Conservation (phyloP, 371 early-diverging fungal genomes). For the Mortierella sp. region DNA sequence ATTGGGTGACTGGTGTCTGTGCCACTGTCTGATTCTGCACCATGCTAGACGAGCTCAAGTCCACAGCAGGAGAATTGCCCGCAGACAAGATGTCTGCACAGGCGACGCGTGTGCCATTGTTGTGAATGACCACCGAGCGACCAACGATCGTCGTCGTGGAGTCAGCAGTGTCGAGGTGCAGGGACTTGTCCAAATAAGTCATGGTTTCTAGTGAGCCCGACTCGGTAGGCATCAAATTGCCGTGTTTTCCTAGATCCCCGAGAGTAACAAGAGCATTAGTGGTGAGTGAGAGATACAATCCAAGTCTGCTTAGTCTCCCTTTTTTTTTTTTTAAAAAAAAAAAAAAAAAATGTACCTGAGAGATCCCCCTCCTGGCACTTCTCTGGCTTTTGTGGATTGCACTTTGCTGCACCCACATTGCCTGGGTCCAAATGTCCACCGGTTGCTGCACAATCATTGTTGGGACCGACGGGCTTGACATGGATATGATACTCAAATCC, state of each 20-base stretch:
- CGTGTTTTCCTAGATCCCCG: slow-evolving; percentile 35
- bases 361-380: slow-evolving; percentile 49
- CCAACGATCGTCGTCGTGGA: slow-evolving; percentile 32
- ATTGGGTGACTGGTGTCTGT: background rate
- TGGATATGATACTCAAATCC: slow-evolving; percentile 52
- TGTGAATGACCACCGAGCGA: slow-evolving; percentile 55
- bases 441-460: slow-evolving; percentile 57
- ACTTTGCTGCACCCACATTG: slow-evolving; percentile 18
- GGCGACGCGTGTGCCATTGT: slow-evolving; percentile 46
- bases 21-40: background rate
- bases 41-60: background rate
- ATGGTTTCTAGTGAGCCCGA: slow-evolving; percentile 58
- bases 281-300: background rate
- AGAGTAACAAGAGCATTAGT: no score
- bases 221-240: slow-evolving; percentile 20
- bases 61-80: background rate
- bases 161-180: slow-evolving; percentile 33
- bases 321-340: no score
- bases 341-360: slow-evolving; percentile 21
- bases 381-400: slow-evolving; percentile 14
- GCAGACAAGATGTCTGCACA: slow-evolving; percentile 50
- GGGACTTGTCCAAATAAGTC: slow-evolving; percentile 44
- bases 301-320: background rate
- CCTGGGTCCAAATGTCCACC: slow-evolving; percentile 55
- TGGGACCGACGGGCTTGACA: slow-evolving; percentile 34